Base-by-base conservation (phyloP, 768 basidiomycete genomes). In the Suillus subalutaceus region DNA sequence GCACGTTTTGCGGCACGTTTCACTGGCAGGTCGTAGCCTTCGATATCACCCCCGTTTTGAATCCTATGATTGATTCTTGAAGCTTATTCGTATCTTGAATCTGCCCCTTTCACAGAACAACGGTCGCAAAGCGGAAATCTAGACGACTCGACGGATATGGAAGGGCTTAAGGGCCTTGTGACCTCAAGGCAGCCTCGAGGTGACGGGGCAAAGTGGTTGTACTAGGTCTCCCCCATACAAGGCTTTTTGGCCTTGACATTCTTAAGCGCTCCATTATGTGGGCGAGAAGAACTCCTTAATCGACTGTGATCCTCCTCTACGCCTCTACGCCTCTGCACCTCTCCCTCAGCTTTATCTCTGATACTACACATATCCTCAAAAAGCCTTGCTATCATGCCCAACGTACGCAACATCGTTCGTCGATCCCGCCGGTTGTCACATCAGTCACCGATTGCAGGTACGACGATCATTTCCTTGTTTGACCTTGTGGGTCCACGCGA, bases 371-470 rank as follows among this genome's bases (percentile, higher is more conserved):
- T 52, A 26, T 60, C 46, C 44, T 65, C 65, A 30, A 48, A 46
- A 30, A 50, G 16, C 23, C 32, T 38, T 67, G 38, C 44, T 40
- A 30, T 66, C 55, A 82, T 82, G 81, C 66, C 77, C 20, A 75
- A 73, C 56, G 66, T 72, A 63, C 78, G 75, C 41, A 75, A 76
- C 64, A 15, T 43, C 26, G 60, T 72, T 53, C 81, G 83, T 61
- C 80, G 77, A 65, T 86, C 84, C 32, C 81, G 83, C 48, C 75
- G 84, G 56, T 72, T 84, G 20, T 83, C 83, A 15, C 78, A 73
- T 64, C 81, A 78, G 71, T 74, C 75, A 12, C 80, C 82, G 26
- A 68, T 72, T 67, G 66, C 80, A 50, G 75, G 79, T 72, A 76
- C 72, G 78, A 59, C 58, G 70, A 58, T 74, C 61, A 15, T n/a